Percentiles rank a stretch among this genome's conserved stretches.
Evolutionary conservation across 163 green algal genomes (phyloP).

Genomic region (Chlorella variabilis): DNA sequence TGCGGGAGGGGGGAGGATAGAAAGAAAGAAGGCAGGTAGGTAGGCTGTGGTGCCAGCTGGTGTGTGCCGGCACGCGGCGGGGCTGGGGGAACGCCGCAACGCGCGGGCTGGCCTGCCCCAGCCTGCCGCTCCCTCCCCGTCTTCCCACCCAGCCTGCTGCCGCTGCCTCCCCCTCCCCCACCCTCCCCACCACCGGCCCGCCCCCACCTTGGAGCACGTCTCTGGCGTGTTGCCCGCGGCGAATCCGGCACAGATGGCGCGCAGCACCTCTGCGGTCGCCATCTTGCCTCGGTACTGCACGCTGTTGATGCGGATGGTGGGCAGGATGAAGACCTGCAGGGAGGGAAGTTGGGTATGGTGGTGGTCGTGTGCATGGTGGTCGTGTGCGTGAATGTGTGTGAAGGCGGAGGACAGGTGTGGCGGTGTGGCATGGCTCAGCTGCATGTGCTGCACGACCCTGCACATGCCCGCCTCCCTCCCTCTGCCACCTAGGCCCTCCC

Average conservation of each 20-base stretch:
- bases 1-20: neutral
- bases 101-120: too few relatives aligned
- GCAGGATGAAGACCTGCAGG: slow-evolving; percentile 82
- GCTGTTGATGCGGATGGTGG: slow-evolving; percentile 90
- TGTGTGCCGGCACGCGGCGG: neutral
- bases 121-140: too few relatives aligned
- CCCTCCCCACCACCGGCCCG: neutral
- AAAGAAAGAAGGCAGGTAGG: neutral
- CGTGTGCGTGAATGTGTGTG: neutral
- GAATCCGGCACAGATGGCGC: slow-evolving; percentile 90
- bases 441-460: too few relatives aligned
- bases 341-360: neutral
- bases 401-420: neutral
- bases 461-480: too few relatives aligned
- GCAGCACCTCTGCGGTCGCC: slow-evolving; percentile 73
- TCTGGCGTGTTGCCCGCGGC: slow-evolving; percentile 64
- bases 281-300: slow-evolving; percentile 88
- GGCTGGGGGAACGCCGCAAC: too few relatives aligned
- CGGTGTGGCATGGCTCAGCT: too few relatives aligned
- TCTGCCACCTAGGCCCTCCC: too few relatives aligned
- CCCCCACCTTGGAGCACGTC: slow-evolving; percentile 68
- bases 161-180: neutral
- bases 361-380: neutral
- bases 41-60: neutral
- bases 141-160: too few relatives aligned